These are phyloP conservation scores for Endogone sp. DNA, from an alignment of 192 early-diverging fungal genomes.

Conservation along the genomic window DNA sequence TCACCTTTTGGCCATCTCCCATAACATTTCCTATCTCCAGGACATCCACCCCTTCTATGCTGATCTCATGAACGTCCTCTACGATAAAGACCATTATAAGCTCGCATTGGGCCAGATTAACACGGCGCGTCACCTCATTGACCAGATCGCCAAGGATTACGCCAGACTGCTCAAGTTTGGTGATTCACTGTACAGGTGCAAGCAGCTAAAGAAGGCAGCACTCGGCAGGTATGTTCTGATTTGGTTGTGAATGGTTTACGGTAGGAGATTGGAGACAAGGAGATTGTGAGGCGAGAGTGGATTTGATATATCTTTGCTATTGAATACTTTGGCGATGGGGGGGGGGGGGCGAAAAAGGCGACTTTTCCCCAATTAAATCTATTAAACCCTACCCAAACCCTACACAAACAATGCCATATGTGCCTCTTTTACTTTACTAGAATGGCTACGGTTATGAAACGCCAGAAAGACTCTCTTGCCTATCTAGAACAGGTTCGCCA, in stretches of 20 bases:
- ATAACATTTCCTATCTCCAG: constrained; percentile 34
- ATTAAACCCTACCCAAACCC: neutral
- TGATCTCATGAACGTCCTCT: constrained; percentile 99
- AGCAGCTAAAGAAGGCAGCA: constrained; percentile 97
- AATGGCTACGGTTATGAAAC: constrained; percentile 99
- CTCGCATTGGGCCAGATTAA: constrained; percentile 97
- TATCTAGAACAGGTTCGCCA: constrained; percentile 99
- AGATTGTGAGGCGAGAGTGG: constrained; percentile 4
- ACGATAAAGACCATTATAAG: constrained; percentile 99
- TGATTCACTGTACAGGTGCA: constrained; percentile 98
- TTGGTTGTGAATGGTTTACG: neutral
- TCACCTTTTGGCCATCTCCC: too few species aligned
- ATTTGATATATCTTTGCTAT: constrained; percentile 5
- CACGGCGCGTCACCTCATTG: constrained; percentile 95
- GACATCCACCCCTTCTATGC: constrained; percentile 99
- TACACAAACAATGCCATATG: neutral
- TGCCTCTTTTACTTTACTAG: constrained; percentile 36
- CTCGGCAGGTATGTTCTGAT: constrained; percentile 64
- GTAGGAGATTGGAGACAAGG: constrained; percentile 3
- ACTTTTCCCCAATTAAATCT: too few species aligned
- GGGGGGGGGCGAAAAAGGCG: neutral
- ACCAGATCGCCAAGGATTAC: constrained; percentile 97
- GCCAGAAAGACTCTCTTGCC: constrained; percentile 94
- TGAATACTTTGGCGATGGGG: neutral
- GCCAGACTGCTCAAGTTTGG: constrained; percentile 97